A percentile compares a stretch with the other conserved stretches of the same genome.
These are phyloP conservation scores for Drechslerella dactyloides DNA, from an alignment of 2,329 filamentous ascomycete genomes.

Conservation along the genomic window DNA sequence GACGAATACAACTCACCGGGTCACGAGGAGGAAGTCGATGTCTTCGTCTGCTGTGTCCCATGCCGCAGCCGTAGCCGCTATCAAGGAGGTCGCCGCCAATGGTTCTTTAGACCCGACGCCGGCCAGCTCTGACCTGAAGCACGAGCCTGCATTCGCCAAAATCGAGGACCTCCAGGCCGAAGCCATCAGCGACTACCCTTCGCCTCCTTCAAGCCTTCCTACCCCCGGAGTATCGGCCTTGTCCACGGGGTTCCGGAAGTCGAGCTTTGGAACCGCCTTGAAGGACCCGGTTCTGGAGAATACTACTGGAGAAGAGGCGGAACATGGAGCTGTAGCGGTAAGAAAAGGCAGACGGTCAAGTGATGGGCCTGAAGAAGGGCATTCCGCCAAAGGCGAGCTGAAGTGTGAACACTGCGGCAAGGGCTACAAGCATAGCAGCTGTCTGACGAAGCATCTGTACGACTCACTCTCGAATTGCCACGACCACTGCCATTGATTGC, in stretches of 20 bases:
- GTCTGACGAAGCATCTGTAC: slow-evolving; percentile 99
- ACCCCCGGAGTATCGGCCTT: slow-evolving; percentile 69
- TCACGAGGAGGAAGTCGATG: slow-evolving; percentile 93
- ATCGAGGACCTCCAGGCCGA: slow-evolving; percentile 65
- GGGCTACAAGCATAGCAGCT: slow-evolving; percentile 99
- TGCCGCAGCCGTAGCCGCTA: slow-evolving; percentile 75
- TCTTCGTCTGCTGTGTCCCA: slow-evolving; percentile 75
- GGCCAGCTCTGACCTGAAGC: slow-evolving; percentile 32
- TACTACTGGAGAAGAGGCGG: slow-evolving; percentile 55
- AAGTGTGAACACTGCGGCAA: slow-evolving; percentile 98
- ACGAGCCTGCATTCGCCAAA: slow-evolving; percentile 60
- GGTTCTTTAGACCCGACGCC: slow-evolving; percentile 29
- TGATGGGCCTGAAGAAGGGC: slow-evolving; percentile 61
- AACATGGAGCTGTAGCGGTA: slow-evolving; percentile 26
- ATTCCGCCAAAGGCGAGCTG: slow-evolving; percentile 80
- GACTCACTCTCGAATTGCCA: slow-evolving; percentile 70
- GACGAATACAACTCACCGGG: slow-evolving; percentile 69
- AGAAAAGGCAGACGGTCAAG: slow-evolving; percentile 50
- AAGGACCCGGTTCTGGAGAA: slow-evolving; percentile 56
- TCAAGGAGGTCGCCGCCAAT: slow-evolving; percentile 66
- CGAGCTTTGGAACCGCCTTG: slow-evolving; percentile 55
- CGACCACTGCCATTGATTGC: slow-evolving; percentile 58
- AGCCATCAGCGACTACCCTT: slow-evolving; percentile 66
- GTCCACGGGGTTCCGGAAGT: slow-evolving; percentile 60
- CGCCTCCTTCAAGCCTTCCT: slow-evolving; percentile 64